phyloP scores from a whole-genome alignment of 2,329 filamentous ascomycete genomes.

The Verticillium dahliae region DNA sequence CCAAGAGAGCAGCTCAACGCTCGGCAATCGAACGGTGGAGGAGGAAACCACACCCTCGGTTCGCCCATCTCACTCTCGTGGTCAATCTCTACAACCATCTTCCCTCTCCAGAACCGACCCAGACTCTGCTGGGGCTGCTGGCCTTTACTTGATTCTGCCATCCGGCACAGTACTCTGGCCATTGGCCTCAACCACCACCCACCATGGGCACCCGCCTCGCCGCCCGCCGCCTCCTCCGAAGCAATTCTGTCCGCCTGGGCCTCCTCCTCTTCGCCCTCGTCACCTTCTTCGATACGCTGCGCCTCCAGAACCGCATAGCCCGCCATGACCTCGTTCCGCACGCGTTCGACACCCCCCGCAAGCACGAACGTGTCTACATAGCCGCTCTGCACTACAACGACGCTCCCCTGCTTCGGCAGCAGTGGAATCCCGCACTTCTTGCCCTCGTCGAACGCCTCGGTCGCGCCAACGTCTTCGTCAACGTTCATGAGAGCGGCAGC shows the following conservation, averaged over 20 bases:
- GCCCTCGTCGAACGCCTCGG: conserved; percentile 51
- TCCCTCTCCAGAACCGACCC: too few species aligned
- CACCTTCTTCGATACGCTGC: conserved; percentile 31
- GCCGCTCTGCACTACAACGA: conserved; percentile 65
- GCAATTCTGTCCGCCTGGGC: conserved; percentile 24
- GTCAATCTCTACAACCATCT: too few species aligned
- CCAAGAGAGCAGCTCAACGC: background rate
- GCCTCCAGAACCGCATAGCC: conserved; percentile 17
- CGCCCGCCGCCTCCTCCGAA: conserved; percentile 29
- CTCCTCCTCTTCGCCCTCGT: conserved; percentile 26
- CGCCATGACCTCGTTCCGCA: background rate
- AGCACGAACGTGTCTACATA: conserved; percentile 52
- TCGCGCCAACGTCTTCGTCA: conserved; percentile 59
- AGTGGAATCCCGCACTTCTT: conserved; percentile 58
- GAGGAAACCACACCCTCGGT: too few species aligned
- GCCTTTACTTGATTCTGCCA: too few species aligned
- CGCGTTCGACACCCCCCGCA: conserved; percentile 13
- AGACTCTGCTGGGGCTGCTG: too few species aligned
- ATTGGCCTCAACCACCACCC: background rate
- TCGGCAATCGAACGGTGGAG: too few species aligned
- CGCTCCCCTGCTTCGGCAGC: conserved; percentile 48
- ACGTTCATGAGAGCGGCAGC: conserved; percentile 62
- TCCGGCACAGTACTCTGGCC: too few species aligned
- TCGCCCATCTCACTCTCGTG: too few species aligned
- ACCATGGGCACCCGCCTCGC: conserved; percentile 1